Evolutionary conservation across 805 yeast species (phyloP).

Genomic region (Wickerhamomyces subpelliculosus): DNA sequence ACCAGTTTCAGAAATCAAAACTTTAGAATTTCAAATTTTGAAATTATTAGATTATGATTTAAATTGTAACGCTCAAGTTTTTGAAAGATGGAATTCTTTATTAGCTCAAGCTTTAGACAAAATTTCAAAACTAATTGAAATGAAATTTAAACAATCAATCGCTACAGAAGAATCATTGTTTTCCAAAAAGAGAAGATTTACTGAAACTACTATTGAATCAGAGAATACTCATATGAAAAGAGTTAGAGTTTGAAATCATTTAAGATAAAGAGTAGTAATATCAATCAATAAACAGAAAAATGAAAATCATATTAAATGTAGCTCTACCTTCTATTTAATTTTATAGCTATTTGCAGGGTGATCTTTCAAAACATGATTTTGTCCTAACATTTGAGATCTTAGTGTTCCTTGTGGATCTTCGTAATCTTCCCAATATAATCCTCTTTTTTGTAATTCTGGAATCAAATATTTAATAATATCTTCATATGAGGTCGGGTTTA

Average conservation of each 20-base stretch:
- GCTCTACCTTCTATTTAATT: neutral
- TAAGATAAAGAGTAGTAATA: no score
- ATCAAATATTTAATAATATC: constrained; percentile 31
- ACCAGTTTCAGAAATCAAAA: constrained; percentile 39
- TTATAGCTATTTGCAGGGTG: constrained; percentile 5
- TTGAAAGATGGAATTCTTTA: neutral
- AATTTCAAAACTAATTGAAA: neutral
- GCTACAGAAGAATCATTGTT: neutral
- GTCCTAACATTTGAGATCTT: constrained; percentile 8
- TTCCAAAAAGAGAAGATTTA: neutral
- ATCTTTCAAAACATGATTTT: constrained; percentile 2
- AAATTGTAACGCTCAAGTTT: constrained; percentile 20
- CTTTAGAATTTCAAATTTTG: constrained; percentile 49
- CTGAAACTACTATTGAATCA: no score
- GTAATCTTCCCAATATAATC: constrained; percentile 32
- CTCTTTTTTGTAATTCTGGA: constrained; percentile 32
- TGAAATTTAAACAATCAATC: neutral
- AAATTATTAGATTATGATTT: constrained; percentile 48
- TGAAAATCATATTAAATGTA: neutral
- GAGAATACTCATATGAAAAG: neutral
- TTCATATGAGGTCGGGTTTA: constrained; percentile 33
- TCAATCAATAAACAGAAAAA: no score
- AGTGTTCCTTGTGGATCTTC: constrained; percentile 12
- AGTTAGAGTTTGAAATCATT: neutral
- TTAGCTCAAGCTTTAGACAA: neutral